phyloP scores from a whole-genome alignment of 2,329 filamentous ascomycete species.

The Fusarium dimerum region DNA sequence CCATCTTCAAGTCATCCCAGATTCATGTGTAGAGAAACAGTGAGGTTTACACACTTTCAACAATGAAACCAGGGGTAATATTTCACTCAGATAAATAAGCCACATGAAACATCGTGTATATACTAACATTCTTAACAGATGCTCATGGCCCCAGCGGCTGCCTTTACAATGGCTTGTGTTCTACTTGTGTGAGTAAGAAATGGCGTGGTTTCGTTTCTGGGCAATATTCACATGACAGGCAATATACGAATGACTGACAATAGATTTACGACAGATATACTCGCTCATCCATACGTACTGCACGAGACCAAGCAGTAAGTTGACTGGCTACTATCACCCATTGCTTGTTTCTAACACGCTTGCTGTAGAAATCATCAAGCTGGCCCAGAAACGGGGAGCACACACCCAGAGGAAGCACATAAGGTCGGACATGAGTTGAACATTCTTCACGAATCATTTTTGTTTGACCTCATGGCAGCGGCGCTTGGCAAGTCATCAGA shows the following conservation, averaged over 20 bases:
- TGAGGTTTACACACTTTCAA: background rate
- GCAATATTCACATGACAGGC: background rate
- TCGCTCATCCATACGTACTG: conserved; percentile 43
- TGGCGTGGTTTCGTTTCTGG: conserved; percentile 13
- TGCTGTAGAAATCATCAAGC: conserved; percentile 7
- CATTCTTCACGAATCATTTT: background rate
- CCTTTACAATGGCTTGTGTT: conserved; percentile 55
- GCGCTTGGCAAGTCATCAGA: conserved; percentile 9
- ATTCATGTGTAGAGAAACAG: background rate
- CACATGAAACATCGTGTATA: background rate
- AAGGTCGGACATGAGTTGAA: conserved; percentile 1
- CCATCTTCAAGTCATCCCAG: no score
- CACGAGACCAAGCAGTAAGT: conserved; percentile 34
- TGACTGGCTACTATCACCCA: background rate
- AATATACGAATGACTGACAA: conserved; percentile 10
- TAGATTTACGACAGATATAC: conserved; percentile 31
- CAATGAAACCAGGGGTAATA: conserved; percentile 33
- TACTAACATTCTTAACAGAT: conserved; percentile 33
- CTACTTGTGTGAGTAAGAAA: conserved; percentile 45
- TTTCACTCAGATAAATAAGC: background rate
- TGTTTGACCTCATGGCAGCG: conserved; percentile 1
- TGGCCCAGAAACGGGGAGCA: conserved; percentile 18
- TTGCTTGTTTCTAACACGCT: conserved; percentile 2
- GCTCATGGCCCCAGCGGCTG: conserved; percentile 51
- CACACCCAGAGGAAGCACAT: conserved; percentile 9